Percentiles rank a stretch among this genome's conserved stretches.
These are phyloP conservation scores for Gamarada debralockiae DNA, from an alignment of 495 filamentous ascomycete genomes.

Conservation along the genomic window DNA sequence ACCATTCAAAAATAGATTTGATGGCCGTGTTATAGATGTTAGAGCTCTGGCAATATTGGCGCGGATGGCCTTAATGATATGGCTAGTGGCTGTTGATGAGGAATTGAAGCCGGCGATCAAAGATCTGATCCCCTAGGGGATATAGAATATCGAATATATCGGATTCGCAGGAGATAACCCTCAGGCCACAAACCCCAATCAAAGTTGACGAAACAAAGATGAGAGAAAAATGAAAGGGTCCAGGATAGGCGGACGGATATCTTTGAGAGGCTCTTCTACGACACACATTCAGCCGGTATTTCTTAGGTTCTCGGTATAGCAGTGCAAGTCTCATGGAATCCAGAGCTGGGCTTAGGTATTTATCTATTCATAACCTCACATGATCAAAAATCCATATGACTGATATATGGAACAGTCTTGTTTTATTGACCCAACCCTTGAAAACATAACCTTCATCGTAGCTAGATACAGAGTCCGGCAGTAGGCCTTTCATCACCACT, in stretches of 20 bases:
- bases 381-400: no score
- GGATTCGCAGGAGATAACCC: slow-evolving; percentile 14
- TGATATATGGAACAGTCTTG: no score
- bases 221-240: not conserved
- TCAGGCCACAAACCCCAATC: slow-evolving; percentile 1
- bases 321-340: slow-evolving; percentile 7
- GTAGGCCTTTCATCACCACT: no score
- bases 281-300: no score
- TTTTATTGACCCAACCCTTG: no score
- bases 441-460: no score
- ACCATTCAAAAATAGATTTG: slow-evolving; percentile 5
- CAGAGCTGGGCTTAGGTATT: slow-evolving; percentile 11
- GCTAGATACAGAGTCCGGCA: no score
- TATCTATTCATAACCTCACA: no score
- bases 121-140: slow-evolving; percentile 8
- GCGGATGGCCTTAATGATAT: slow-evolving; percentile 7
- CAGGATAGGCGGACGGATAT: slow-evolving; percentile 5
- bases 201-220: not conserved
- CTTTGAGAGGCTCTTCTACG: no score
- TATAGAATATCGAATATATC: slow-evolving; percentile 7
- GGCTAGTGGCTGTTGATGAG: slow-evolving; percentile 11
- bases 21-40: slow-evolving; percentile 7
- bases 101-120: slow-evolving; percentile 8
- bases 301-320: slow-evolving; percentile 9
- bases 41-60: slow-evolving; percentile 12